Percentiles rank a stretch among this genome's conserved stretches.
These are phyloP conservation scores for Vaccinium darrowii DNA, from an alignment of 148 eudicot species.

Conservation along the genomic window DNA sequence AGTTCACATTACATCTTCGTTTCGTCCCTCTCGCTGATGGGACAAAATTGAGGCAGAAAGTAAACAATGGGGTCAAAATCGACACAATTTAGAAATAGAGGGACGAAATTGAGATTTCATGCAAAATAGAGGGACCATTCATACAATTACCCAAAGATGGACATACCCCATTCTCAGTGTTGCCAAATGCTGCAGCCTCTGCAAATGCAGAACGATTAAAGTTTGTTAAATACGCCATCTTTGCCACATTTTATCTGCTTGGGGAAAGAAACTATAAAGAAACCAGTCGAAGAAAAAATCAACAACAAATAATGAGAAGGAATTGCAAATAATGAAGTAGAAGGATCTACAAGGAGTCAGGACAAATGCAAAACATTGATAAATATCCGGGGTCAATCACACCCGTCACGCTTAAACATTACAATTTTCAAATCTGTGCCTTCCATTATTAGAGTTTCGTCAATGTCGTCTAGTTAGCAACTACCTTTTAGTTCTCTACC, in stretches of 20 bases:
- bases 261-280: neutral
- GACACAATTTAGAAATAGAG: too few species aligned
- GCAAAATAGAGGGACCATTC: too few species aligned
- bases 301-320: neutral
- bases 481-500: neutral
- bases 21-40: too few species aligned
- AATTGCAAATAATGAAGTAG: neutral
- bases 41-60: too few species aligned
- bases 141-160: neutral
- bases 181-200: constrained; percentile 85
- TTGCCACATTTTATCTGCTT: constrained; percentile 15
- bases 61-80: too few species aligned
- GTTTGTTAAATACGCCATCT: neutral
- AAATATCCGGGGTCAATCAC: neutral
- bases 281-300: neutral
- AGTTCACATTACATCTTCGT: too few species aligned
- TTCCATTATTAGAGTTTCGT: neutral
- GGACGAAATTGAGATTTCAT: too few species aligned
- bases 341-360: neutral
- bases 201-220: constrained; percentile 29
- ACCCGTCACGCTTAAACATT: neutral
- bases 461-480: neutral
- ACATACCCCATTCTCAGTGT: constrained; percentile 50
- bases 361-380: neutral
- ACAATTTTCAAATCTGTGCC: neutral